Conservation (phyloP, 495 filamentous ascomycete genomes). For the Pyrenula aspistea region DNA sequence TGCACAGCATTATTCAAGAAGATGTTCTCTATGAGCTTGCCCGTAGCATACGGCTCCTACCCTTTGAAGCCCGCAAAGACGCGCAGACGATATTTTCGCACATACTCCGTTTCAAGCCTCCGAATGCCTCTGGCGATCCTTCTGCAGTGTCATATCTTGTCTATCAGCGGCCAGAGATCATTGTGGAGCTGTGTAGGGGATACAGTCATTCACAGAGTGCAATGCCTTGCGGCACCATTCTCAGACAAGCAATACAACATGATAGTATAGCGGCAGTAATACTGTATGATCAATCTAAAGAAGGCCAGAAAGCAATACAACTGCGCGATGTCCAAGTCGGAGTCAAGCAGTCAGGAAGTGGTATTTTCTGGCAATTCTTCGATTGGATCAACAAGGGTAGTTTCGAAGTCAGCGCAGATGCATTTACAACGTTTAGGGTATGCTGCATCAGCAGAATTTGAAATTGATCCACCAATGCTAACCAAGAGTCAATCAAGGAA, state of each 20-base stretch:
- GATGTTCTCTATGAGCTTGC: conserved; percentile 79
- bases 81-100: conserved; percentile 83
- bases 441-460: conserved; percentile 10
- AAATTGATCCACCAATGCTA: background rate
- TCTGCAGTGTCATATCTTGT: conserved; percentile 78
- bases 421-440: conserved; percentile 93
- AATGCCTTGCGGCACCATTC: conserved; percentile 79
- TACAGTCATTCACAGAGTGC: conserved; percentile 87
- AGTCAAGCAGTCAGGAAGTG: conserved; percentile 54
- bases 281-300: conserved; percentile 74
- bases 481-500: conserved; percentile 40
- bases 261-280: conserved; percentile 82
- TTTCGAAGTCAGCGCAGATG: conserved; percentile 95
- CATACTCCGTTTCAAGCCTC: conserved; percentile 68
- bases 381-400: conserved; percentile 89
- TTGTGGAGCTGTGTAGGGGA: conserved; percentile 77
- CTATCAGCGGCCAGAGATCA: conserved; percentile 70
- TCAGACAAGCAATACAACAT: conserved; percentile 85
- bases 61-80: conserved; percentile 90
- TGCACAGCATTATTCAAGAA: conserved; percentile 71
- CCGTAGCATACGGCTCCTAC: conserved; percentile 62
- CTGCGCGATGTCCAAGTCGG: conserved; percentile 57
- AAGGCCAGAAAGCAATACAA: conserved; percentile 38
- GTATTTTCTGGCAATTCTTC: conserved; percentile 97
- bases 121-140: conserved; percentile 48